Conservation (phyloP, 1,284 basidiomycete species). For the Irpex rosettiformis region DNA sequence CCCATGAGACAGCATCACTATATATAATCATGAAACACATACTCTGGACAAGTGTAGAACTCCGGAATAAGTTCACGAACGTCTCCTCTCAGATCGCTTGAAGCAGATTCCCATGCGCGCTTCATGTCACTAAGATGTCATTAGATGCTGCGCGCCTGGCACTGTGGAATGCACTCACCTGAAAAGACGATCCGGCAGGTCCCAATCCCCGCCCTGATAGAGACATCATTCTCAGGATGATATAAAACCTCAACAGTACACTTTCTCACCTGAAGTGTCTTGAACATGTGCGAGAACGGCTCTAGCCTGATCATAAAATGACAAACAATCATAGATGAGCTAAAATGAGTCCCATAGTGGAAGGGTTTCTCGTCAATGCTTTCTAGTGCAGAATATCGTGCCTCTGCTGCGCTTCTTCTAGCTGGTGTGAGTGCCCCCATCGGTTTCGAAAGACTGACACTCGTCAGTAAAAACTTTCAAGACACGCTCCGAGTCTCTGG, state of each 20-base stretch:
- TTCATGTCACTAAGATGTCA: conserved; percentile 54
- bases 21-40: conserved; percentile 19
- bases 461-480: neutral
- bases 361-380: conserved; percentile 86
- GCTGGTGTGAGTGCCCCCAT: conserved; percentile 88
- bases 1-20: conserved; percentile 2
- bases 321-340: conserved; percentile 95
- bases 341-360: conserved; percentile 95
- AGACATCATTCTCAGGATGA: no score
- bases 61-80: conserved; percentile 95
- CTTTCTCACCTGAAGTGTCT: conserved; percentile 69
- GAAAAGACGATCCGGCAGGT: conserved; percentile 92
- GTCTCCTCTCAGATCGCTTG: conserved; percentile 85
- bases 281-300: conserved; percentile 92
- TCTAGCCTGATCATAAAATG: conserved; percentile 90
- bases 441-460: conserved; percentile 67
- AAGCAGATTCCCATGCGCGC: conserved; percentile 83
- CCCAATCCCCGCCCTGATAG: conserved; percentile 84
- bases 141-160: neutral
- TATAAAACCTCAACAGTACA: neutral
- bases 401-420: conserved; percentile 68
- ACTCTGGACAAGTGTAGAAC: conserved; percentile 83
- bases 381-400: conserved; percentile 75
- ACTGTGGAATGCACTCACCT: conserved; percentile 41
- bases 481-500: neutral